Evolutionary conservation across 805 yeast genomes (phyloP), one percentile per base, ranked within the genome.

Genomic region (Saccharomycopsis olivae): DNA sequence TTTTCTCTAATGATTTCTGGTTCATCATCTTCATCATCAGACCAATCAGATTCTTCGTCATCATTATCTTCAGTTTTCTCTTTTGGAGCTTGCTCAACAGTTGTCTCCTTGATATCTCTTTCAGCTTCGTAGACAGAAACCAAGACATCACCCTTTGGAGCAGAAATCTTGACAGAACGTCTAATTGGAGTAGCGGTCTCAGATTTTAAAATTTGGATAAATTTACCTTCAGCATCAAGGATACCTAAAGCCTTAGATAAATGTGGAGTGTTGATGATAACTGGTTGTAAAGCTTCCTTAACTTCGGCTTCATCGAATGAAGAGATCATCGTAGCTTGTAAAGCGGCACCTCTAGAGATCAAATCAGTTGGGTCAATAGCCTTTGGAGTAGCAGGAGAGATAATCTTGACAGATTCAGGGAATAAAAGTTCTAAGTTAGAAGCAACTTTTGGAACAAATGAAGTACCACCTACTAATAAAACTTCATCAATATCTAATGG

Each of bases 181-280:
- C 85, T 82, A 56, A 85, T 82, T 50, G 98, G 98, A 61, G 78
- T 77, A 21, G 96, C 84, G 40, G 97, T 84, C 65, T 87, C 89
- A 38, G 77, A 73, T 46, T 81, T 77, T 39, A 92, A 64, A 33
- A 92, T 67, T 31, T 89, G 73, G 44, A 75, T 69, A 57, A 87
- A 84, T 44, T 68, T 66, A 51, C 86, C 89, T 40, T 75, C 75
- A 33, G 75, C 77, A 53, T 73, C 78, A 56, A 79, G 76, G 49
- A 87, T 62, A 60, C 98, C 98, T 55, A 92, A 75, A 37, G 96
- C 80, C 57, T 80, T 78, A 49, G 72, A 59, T 47, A 87, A 62
- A 59, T 92, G 97, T 57, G 85, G 89, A 47, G 95, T 88, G 69
- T 82, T 82, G 51, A 86, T 69, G 46, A 88, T 83, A 44, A 83